Conservation (phyloP, 805 yeast genomes). For the Saccharomycopsis sp. region DNA sequence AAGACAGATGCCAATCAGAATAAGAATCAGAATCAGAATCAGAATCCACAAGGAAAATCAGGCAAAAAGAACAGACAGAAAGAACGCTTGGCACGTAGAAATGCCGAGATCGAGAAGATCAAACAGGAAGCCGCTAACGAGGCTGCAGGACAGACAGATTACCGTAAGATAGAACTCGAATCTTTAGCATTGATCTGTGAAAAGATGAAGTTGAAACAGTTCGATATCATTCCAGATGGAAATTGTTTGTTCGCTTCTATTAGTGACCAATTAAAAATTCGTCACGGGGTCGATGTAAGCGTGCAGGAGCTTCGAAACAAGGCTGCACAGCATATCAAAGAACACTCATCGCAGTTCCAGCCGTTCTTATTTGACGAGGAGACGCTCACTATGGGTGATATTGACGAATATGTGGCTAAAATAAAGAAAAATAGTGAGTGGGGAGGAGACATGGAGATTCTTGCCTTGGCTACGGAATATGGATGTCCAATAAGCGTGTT, state of each 20-base stretch:
- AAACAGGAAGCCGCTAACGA: slow-evolving; percentile 66
- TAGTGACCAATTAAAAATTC: slow-evolving; percentile 59
- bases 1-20: slow-evolving; percentile 5
- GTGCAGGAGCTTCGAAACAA: slow-evolving; percentile 51
- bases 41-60: slow-evolving; percentile 24
- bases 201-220: slow-evolving; percentile 42
- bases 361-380: slow-evolving; percentile 82
- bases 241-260: slow-evolving; percentile 88
- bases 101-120: slow-evolving; percentile 57
- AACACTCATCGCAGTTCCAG: slow-evolving; percentile 59
- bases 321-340: slow-evolving; percentile 62
- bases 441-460: slow-evolving; percentile 93
- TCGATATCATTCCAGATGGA: slow-evolving; percentile 85
- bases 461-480: slow-evolving; percentile 70
- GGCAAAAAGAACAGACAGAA: slow-evolving; percentile 73
- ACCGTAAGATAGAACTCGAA: slow-evolving; percentile 64
- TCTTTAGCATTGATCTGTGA: slow-evolving; percentile 51
- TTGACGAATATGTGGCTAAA: slow-evolving; percentile 61
- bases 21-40: slow-evolving; percentile 18
- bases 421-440: slow-evolving; percentile 78
- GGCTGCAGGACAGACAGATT: slow-evolving; percentile 59
- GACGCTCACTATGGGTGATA: slow-evolving; percentile 55
- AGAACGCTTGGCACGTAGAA: slow-evolving; percentile 72
- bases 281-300: slow-evolving; percentile 37
- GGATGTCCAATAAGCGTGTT: slow-evolving; percentile 69